These are phyloP conservation scores for Penicillium canariense DNA, from an alignment of 495 filamentous ascomycete species.

Conservation along the genomic window DNA sequence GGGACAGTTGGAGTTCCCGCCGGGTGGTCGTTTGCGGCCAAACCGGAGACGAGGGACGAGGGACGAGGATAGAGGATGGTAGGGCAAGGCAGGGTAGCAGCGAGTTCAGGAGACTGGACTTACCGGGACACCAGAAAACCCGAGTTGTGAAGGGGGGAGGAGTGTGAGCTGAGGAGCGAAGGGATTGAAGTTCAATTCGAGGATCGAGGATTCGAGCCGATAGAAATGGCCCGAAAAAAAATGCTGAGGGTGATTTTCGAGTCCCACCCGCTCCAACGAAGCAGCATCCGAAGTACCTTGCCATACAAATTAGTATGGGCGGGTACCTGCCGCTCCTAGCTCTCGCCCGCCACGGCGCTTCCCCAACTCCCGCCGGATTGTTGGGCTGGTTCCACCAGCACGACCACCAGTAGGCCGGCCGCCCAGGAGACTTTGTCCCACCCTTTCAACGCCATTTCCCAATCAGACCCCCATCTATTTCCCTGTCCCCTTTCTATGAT, in stretches of 20 bases:
- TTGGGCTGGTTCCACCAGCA: slow-evolving; percentile 25
- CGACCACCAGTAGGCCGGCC: too few species aligned
- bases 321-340: slow-evolving; percentile 6
- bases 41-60: background rate
- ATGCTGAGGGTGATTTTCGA: slow-evolving; percentile 24
- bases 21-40: background rate
- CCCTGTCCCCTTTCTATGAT: background rate
- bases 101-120: too few species aligned
- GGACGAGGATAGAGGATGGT: too few species aligned
- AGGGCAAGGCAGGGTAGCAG: too few species aligned
- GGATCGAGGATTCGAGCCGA: too few species aligned
- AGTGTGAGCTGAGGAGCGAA: background rate
- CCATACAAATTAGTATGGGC: slow-evolving; percentile 11
- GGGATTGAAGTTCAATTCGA: too few species aligned
- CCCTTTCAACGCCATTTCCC: slow-evolving; percentile 5
- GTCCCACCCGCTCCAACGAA: slow-evolving; percentile 20
- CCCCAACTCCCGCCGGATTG: slow-evolving; percentile 25
- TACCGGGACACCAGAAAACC: slow-evolving; percentile 19
- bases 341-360: slow-evolving; percentile 1
- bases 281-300: slow-evolving; percentile 10
- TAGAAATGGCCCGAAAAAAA: slow-evolving; percentile 12
- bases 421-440: too few species aligned
- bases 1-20: background rate
- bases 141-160: background rate
- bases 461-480: background rate